Evolutionary conservation across 2,329 filamentous ascomycete genomes (phyloP), one percentile per base, ranked within the genome.

Genomic region (Allantophomopsis lycopodina): DNA sequence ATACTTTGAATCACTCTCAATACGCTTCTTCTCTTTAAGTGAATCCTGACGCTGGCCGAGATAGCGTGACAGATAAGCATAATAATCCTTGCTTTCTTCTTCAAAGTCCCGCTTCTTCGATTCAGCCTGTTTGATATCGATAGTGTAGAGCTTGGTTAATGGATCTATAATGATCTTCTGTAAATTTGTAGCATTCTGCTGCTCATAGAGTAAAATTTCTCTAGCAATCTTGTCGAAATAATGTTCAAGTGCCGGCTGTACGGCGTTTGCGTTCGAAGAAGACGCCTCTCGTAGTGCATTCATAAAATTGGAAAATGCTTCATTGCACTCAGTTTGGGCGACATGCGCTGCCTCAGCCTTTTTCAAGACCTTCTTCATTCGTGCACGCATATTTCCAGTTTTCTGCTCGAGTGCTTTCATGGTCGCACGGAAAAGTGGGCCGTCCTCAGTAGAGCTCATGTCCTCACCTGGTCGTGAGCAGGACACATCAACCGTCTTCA

Each of bases 31-130:
- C 58, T 94, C 84, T 62, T 96, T 98, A 52, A 94, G 69, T 7
- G 89, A 93, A 60, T 98, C 91, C 56, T 93, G 87, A 34, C 89
- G 76, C 58, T 96, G 89, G 23, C 91, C 91, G n/a, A 98, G 74
- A 60, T 98, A 98, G 36, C 87, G 79, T 46, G 87, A 83, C 38
- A 96, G 84, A 56, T 94, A 98, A 46, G 83, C 79, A 61, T 98
- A 98, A 62, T 94, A 98, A 57, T 98, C 91, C 58, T 94, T 91
- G 64, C 89, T 96, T 58, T 98, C 91, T 54, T 98, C 91, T 47
- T 98, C 91, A 51, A 98, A 98, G 50, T 96, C 91, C 48, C 91
- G 86, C 62, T 91, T 94, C 65, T 98, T 98, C 32, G 83, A 71
- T 55, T 98, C 91, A 18, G 89, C 93, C 59, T 94, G 87, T 60